Evolutionary conservation across 1,284 basidiomycete species (phyloP), one percentile per base, ranked within the genome.

Genomic region (Apiotrichum gracile): DNA sequence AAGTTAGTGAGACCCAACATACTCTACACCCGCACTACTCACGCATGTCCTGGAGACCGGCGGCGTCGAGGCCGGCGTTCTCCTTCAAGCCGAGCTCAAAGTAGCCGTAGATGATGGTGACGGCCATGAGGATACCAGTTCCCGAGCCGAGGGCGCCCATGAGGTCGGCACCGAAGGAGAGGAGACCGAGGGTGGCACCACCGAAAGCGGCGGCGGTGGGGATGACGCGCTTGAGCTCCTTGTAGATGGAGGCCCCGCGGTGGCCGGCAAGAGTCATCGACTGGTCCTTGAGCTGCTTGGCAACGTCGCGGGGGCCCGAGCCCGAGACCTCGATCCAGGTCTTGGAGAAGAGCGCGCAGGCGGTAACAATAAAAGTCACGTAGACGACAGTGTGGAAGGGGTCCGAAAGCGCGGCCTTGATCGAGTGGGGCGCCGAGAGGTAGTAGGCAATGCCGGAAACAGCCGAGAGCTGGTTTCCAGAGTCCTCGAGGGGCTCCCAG

Each of bases 251-350:
- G 33, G 88, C 91, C 72, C 97, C 94, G 62, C 92, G 86, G 75
- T 97, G 93, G 53, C 94, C 93, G 24, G 93, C 92, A 84, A 97
- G 94, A 53, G 97, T 94, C 88, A 97, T 93, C 67, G 89, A 87
- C 76, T 97, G 93, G 67, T 98, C 94, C 81, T 97, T 97, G 70
- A 98, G 84, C 76, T 98, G 93, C 78, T 94, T 96, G 52, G 94
- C 94, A 51, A 98, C 86, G 65, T 98, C 94, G 49, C 94, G 80
- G 17, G 94, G 94, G 17, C 94, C 92, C 52, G 86, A 88, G 33
- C 94, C 94, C 2, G 91, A 97, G 35, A 97, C 91, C 70, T 97
- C 94, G 67, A 98, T 97, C 94, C 94, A 98, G 5, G 94, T 96
- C 82, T 97, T 97, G 73, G 89, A 93, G 81, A 98, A 97, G 64